These are phyloP conservation scores for Ophioceras dolichostomum DNA, from an alignment of 2,329 filamentous ascomycete species.

Conservation along the genomic window DNA sequence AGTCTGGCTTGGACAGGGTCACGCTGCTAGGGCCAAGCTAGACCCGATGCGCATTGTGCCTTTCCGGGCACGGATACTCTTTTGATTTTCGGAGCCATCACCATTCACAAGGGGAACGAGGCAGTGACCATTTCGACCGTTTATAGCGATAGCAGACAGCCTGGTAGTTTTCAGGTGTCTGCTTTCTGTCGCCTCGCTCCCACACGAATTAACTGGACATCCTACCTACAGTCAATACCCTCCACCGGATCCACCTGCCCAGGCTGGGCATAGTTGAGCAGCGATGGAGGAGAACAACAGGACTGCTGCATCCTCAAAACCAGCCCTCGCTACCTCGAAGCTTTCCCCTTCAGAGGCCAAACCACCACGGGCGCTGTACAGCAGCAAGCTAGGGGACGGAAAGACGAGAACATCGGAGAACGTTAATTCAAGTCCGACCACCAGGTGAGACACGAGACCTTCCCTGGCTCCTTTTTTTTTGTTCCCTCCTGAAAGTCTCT, in stretches of 20 bases:
- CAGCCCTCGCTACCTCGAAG: conserved; percentile 5
- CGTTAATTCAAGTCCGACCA: conserved; percentile 13
- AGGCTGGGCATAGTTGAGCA: neutral
- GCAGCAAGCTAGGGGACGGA: conserved; percentile 18
- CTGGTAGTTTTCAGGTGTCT: too few species aligned
- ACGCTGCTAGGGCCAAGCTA: neutral
- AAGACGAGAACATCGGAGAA: conserved; percentile 11
- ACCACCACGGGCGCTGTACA: conserved; percentile 15
- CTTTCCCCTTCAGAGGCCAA: conserved; percentile 10
- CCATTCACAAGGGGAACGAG: too few species aligned
- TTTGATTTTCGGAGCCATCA: too few species aligned
- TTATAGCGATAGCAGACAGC: too few species aligned
- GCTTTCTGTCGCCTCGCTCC: too few species aligned
- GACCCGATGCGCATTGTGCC: neutral
- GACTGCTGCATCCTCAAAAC: conserved; percentile 12
- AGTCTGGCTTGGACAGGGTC: too few species aligned
- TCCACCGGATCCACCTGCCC: too few species aligned
- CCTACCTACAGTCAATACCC: too few species aligned
- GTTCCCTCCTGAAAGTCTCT: too few species aligned
- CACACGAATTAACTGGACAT: too few species aligned
- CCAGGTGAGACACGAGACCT: conserved; percentile 20
- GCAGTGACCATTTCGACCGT: too few species aligned
- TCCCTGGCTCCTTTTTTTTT: conserved; percentile 10
- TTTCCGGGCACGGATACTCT: neutral
- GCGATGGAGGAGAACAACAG: conserved; percentile 13